phyloP scores from a whole-genome alignment of 2,329 filamentous ascomycete species.

The Lithohypha guttulata region DNA sequence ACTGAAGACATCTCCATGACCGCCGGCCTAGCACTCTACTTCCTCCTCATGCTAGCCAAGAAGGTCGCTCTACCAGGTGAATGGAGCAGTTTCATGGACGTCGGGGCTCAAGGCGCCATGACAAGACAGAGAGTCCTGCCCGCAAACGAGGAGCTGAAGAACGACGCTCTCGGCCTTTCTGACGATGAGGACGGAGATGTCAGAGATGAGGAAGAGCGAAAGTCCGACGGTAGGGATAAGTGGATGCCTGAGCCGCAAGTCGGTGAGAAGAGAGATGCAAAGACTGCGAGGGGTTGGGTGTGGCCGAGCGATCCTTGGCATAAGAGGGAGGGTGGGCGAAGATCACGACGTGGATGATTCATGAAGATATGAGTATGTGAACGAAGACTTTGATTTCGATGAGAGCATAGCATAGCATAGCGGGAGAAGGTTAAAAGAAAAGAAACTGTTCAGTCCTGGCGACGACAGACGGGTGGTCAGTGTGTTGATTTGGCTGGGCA shows the following conservation, averaged over 20 bases:
- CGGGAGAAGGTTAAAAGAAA: background rate
- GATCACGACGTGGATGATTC: slow-evolving; percentile 4
- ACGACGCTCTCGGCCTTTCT: background rate
- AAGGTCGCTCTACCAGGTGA: slow-evolving; percentile 48
- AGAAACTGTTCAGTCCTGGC: slow-evolving; percentile 3
- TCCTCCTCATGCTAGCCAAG: slow-evolving; percentile 55
- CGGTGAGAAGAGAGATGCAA: slow-evolving; percentile 51
- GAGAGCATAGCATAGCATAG: background rate
- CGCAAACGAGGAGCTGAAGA: slow-evolving; percentile 9
- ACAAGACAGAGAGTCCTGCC: slow-evolving; percentile 41
- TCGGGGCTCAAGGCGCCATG: slow-evolving; percentile 47
- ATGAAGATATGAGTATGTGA: background rate
- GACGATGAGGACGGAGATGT: slow-evolving; percentile 14
- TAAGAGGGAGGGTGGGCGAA: slow-evolving; percentile 41
- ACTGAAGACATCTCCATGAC: slow-evolving; percentile 11
- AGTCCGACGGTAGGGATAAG: slow-evolving; percentile 41
- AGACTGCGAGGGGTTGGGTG: slow-evolving; percentile 51
- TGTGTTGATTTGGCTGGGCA: too few relatives aligned
- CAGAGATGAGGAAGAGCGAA: slow-evolving; percentile 17
- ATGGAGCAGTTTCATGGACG: slow-evolving; percentile 47
- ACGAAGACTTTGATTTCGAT: background rate
- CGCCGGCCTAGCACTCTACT: slow-evolving; percentile 46
- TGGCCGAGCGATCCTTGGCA: slow-evolving; percentile 51
- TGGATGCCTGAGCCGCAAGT: slow-evolving; percentile 53
- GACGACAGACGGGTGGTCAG: too few relatives aligned